Conservation (phyloP, 345 rosid genomes). For the Abelmoschus esculentus region DNA sequence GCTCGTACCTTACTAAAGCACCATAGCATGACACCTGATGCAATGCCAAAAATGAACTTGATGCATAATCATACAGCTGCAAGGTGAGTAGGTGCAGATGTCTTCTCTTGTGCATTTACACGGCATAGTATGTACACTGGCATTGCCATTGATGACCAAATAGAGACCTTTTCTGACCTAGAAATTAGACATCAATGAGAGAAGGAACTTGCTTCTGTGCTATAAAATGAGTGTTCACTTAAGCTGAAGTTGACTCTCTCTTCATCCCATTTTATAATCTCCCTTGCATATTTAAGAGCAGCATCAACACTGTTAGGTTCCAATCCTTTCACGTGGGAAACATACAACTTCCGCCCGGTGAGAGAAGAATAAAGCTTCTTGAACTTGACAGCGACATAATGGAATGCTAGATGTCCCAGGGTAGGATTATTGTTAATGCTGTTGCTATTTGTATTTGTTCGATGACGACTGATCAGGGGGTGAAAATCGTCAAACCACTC, state of each 20-base stretch:
- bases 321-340: constrained; percentile 52
- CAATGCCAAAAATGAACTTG: background rate
- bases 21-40: background rate
- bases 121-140: constrained; percentile 24
- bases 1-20: background rate
- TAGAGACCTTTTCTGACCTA: background rate
- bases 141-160: constrained; percentile 6
- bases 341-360: constrained; percentile 62
- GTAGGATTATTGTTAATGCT: constrained; percentile 32
- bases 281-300: constrained; percentile 67
- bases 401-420: constrained; percentile 70
- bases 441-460: constrained; percentile 32
- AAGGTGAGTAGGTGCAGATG: constrained; percentile 28
- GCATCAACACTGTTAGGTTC: constrained; percentile 63
- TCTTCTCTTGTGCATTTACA: constrained; percentile 18
- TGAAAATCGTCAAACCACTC: constrained; percentile 92
- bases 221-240: constrained; percentile 35
- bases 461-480: constrained; percentile 59
- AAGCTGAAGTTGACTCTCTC: constrained; percentile 47
- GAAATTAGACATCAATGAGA: constrained; percentile 24
- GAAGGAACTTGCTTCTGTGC: constrained; percentile 35
- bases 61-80: background rate
- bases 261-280: constrained; percentile 89
- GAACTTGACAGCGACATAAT: constrained; percentile 78
- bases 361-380: constrained; percentile 68